These are phyloP conservation scores for Rusavskia elegans DNA, from an alignment of 495 filamentous ascomycete genomes.

Conservation along the genomic window DNA sequence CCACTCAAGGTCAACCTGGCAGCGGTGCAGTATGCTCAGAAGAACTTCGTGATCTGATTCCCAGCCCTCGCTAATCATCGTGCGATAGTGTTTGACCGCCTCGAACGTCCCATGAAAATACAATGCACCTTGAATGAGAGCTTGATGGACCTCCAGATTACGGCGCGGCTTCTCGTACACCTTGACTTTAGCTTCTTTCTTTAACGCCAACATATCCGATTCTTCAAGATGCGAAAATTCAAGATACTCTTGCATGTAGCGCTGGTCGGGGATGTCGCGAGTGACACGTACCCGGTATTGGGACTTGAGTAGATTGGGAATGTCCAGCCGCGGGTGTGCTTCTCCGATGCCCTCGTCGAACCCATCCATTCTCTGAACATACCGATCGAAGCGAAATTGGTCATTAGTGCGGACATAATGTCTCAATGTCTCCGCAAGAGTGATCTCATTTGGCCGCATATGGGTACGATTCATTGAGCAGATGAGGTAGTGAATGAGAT, in stretches of 20 bases:
- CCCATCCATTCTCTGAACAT: conserved; percentile 26
- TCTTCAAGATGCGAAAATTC: not conserved
- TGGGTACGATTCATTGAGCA: conserved; percentile 28
- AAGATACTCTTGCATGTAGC: not conserved
- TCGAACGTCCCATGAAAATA: conserved; percentile 5
- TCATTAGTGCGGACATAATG: conserved; percentile 33
- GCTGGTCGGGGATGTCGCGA: not conserved
- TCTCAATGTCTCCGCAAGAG: conserved; percentile 34
- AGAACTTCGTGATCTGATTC: conserved; percentile 4
- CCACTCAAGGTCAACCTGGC: conserved; percentile 4
- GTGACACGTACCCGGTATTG: conserved; percentile 4
- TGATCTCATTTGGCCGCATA: conserved; percentile 36
- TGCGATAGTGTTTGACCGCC: conserved; percentile 9
- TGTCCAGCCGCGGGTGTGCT: not conserved
- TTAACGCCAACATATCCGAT: not conserved
- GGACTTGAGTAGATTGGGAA: not conserved
- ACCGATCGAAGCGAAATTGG: conserved; percentile 20
- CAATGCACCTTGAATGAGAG: conserved; percentile 9
- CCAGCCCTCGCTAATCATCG: conserved; percentile 13
- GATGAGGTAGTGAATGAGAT: conserved; percentile 38
- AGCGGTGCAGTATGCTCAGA: conserved; percentile 7
- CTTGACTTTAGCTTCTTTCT: not conserved
- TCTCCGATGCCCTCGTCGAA: conserved; percentile 8
- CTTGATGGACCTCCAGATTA: conserved; percentile 11
- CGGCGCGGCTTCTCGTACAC: conserved; percentile 6